Evolutionary conservation across 495 filamentous ascomycete genomes (phyloP).

Genomic region (Talaromyces trachyspermus): DNA sequence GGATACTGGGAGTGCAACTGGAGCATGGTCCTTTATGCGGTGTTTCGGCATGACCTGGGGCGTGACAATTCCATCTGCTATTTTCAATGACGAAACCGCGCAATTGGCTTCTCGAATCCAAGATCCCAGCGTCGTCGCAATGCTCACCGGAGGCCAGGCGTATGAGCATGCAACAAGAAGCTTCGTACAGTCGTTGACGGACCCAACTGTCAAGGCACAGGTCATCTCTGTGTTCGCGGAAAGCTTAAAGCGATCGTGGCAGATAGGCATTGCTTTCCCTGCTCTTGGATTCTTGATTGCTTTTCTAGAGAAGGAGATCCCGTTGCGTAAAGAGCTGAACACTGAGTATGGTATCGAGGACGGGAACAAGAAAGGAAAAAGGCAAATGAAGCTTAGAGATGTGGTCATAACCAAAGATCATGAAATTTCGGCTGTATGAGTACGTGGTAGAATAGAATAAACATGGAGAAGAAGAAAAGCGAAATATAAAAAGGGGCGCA

Average conservation of each 20-base stretch:
- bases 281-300: slow-evolving; percentile 13
- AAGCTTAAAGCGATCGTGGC: slow-evolving; percentile 14
- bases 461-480: no score
- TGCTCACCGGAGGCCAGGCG: not conserved
- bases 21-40: slow-evolving; percentile 39
- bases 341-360: slow-evolving; percentile 12
- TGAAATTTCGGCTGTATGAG: no score
- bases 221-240: slow-evolving; percentile 13
- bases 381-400: no score
- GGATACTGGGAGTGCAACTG: slow-evolving; percentile 34
- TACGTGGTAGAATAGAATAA: no score
- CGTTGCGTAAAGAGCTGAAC: slow-evolving; percentile 11
- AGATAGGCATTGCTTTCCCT: slow-evolving; percentile 13
- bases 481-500: no score
- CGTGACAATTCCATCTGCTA: slow-evolving; percentile 36
- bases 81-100: not conserved
- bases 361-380: no score
- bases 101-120: not conserved
- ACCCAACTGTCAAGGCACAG: slow-evolving; percentile 2
- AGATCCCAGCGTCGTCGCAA: not conserved
- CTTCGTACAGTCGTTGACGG: slow-evolving; percentile 8
- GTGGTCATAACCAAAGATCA: no score
- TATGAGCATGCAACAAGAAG: slow-evolving; percentile 1
- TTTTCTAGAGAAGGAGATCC: slow-evolving; percentile 16
- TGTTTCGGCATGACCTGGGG: slow-evolving; percentile 45